Evolutionary conservation across 768 basidiomycete species (phyloP), one percentile per base, ranked within the genome.

Genomic region (Pleurotus tuoliensis): DNA sequence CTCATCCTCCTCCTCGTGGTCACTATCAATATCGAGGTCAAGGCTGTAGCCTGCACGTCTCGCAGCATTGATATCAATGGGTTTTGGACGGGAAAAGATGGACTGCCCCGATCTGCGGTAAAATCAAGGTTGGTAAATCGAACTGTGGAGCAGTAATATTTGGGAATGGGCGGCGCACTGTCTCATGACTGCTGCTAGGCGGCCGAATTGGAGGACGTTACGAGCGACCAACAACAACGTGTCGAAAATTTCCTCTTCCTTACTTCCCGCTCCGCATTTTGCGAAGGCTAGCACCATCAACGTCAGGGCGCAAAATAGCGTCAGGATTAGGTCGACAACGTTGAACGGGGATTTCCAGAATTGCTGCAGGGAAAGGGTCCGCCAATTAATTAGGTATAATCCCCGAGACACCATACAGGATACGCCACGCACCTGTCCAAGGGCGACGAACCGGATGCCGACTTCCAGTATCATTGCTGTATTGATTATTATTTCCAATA

Each of bases 331-430:
- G 68, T 98, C 95, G 64, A 95, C 78, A 30, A 92, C 75, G 67
- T 98, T 98, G 74, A 92, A 94, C 9, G 87, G 86, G n/a, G 92
- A 91, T 68, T 83, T 90, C 92, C 92, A 95, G 76, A 97, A 97
- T 92, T 94, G 90, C 94, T 95, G 67, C 40, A 40, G 43, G 52
- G 47, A n/a, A 18, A 18, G 9, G 24, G 46, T 37, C 30, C 16
- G 47, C 61, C 43, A 56, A 56, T 51, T 38, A 41, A 45, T 25
- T 12, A 38, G 12, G 18, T 51, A 15, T 40, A 38, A 5, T 25
- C 57, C 57, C 54, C 43, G 27, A 15, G 5, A 58, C 13, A 34
- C 47, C 47, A 24, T 48, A 44, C n/a, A 38, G 7, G 30, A 34
- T 11, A 34, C 24, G 27, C 40, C 13, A 76, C 92, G 65, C 64